A percentile compares a stretch with the other conserved stretches of the same genome.
Evolutionary conservation across 179 eudicot species (phyloP).

Genomic region (Sideroxylon spinosum): DNA sequence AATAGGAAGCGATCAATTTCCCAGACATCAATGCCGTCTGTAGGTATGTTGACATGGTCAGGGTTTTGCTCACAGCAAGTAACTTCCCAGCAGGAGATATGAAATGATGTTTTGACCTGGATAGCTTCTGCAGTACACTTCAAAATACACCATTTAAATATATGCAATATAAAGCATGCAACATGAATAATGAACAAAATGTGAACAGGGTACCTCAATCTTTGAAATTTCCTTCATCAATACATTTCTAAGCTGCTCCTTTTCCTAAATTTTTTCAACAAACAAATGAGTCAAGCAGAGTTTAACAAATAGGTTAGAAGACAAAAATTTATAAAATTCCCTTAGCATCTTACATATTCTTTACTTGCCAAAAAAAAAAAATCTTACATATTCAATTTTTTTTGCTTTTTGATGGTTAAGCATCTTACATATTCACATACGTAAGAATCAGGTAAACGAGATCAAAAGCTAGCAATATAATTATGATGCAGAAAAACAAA

Average conservation of each 20-base stretch:
- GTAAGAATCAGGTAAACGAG: not conserved
- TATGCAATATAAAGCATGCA: slow-evolving; percentile 2
- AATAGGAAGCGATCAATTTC: slow-evolving; percentile 61
- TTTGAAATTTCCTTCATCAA: slow-evolving; percentile 55
- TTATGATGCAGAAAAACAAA: not conserved
- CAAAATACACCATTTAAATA: not conserved
- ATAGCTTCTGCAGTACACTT: slow-evolving; percentile 40
- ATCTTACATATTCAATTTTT: too few species aligned
- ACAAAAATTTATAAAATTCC: not conserved
- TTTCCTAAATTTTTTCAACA: slow-evolving; percentile 41
- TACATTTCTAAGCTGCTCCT: slow-evolving; percentile 49
- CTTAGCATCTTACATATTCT: not conserved
- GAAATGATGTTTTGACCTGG: slow-evolving; percentile 27
- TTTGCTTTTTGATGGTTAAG: too few species aligned
- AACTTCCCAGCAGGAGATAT: slow-evolving; percentile 22
- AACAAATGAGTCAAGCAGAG: not conserved
- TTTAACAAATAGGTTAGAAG: not conserved
- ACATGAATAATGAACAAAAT: not conserved
- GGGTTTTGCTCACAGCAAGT: slow-evolving; percentile 20
- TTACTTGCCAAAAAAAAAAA: too few species aligned
- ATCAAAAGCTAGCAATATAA: not conserved
- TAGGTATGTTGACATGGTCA: slow-evolving; percentile 32
- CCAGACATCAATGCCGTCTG: slow-evolving; percentile 41
- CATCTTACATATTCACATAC: not conserved
- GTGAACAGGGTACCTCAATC: slow-evolving; percentile 48